phyloP scores from a whole-genome alignment of 208 protist genomes.

The Phytomonas francai region DNA sequence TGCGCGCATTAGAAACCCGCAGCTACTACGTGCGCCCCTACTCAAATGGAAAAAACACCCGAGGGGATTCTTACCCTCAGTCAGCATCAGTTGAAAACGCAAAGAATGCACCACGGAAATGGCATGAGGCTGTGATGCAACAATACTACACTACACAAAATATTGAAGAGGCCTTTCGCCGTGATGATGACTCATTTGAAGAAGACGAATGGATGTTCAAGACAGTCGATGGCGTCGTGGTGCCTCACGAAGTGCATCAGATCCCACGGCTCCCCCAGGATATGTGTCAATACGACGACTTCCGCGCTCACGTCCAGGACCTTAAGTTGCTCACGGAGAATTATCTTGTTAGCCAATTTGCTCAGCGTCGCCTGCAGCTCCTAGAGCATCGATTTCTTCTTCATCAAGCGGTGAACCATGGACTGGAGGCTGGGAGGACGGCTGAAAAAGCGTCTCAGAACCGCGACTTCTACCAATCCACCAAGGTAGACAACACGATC shows the following conservation, averaged over 20 bases:
- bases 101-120: constrained; percentile 7
- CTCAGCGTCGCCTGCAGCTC: constrained; percentile 75
- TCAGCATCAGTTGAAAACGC: not conserved
- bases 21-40: constrained; percentile 32
- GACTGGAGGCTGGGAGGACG: constrained; percentile 65
- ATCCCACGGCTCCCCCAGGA: constrained; percentile 84
- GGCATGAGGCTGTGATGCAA: constrained; percentile 5
- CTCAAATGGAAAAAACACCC: constrained; percentile 1
- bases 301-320: constrained; percentile 69
- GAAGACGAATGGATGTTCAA: constrained; percentile 90
- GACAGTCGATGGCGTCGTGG: constrained; percentile 82
- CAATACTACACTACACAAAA: constrained; percentile 4
- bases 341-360: constrained; percentile 75
- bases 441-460: constrained; percentile 77
- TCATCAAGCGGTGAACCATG: constrained; percentile 89
- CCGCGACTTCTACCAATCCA: constrained; percentile 93
- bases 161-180: constrained; percentile 19
- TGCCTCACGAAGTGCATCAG: constrained; percentile 84
- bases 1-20: constrained; percentile 69
- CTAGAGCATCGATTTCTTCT: constrained; percentile 90
- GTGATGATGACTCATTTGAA: constrained; percentile 46
- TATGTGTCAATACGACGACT: constrained; percentile 82
- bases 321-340: constrained; percentile 53
- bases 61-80: not conserved
- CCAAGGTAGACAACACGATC: constrained; percentile 96